phyloP scores from a whole-genome alignment of 148 eudicot genomes.

The Rhododendron ferrugineum region DNA sequence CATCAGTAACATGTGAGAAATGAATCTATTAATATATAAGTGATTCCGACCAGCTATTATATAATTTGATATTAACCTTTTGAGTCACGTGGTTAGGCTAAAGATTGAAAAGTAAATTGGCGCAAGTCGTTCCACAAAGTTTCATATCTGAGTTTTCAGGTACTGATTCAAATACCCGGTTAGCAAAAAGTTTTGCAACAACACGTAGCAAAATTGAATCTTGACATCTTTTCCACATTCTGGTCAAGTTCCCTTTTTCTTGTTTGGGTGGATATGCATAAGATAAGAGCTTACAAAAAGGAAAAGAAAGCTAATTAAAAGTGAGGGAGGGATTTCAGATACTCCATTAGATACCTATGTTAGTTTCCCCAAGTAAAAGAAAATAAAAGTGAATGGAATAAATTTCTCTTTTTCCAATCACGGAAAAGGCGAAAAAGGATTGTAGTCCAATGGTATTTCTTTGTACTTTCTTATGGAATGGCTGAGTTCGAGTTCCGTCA shows the following conservation, averaged over 20 bases:
- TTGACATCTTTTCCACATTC: background rate
- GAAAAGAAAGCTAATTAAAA: background rate
- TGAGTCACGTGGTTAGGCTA: no score
- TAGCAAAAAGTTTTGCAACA: no score
- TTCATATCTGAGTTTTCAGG: no score
- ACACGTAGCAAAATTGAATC: background rate
- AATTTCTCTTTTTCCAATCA: background rate
- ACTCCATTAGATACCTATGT: background rate
- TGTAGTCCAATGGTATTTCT: no score
- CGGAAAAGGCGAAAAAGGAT: background rate
- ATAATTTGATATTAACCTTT: rapidly evolving
- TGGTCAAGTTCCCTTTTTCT: background rate
- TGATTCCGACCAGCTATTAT: no score
- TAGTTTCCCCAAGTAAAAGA: background rate
- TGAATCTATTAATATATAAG: no score
- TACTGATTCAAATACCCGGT: no score
- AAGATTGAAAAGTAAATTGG: no score
- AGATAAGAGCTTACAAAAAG: background rate
- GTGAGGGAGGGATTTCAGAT: background rate
- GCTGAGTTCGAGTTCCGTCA: no score
- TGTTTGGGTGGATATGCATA: background rate
- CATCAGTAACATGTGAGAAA: no score
- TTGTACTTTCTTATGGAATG: no score
- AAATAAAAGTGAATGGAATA: background rate
- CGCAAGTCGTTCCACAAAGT: no score